Base-by-base conservation (phyloP, 2,329 filamentous ascomycete species). In the Fusarium sororula region DNA sequence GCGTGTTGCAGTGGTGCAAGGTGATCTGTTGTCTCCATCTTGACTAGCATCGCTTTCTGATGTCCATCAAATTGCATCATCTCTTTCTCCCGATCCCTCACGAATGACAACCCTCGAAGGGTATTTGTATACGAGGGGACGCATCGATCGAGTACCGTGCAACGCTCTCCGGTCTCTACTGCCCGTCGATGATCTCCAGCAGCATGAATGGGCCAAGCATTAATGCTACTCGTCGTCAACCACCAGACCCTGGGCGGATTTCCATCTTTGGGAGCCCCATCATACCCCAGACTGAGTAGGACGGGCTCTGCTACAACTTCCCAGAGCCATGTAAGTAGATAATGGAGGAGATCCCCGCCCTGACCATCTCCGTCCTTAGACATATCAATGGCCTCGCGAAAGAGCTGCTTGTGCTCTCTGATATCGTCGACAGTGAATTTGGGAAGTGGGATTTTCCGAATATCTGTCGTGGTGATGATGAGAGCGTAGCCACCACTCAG, bases 61-160 rank as follows among this genome's bases (percentile, higher is more conserved):
- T 5, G 5, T 7, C 18, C 14, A 12, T 1, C 9, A 7, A 0
- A 0, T 17, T 18, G 26, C 14, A 13, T 26, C 2, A 57, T n/a
- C 2, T 57, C 55, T 3, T 13, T 57, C 30, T 47, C 55, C 3
- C 55, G 55, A 0, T 5, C 2, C 6, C 55, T 57, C 7, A 47
- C 39, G 3, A 57, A 57, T 3, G 55, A 47, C 6, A 57, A 9
- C 0, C 55, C 39, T 7, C 55, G 55, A 22, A 57, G 39, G 2
- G 55, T 57, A 10, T 57, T 57, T 5, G n/a, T 47, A 7, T 57
- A 57, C 4, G 55, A 57, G 22, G 55, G 39, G 14, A 57, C 5
- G 13, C 55, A 57, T 26, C 39, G 55, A 57, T 57, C 55, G 4
- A 57, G 30, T 3, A 57, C 55, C 13, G 55, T 47, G 39, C 55